Percentiles rank a stretch among this genome's conserved stretches.
phyloP scores from a whole-genome alignment of 164 flowering plant species.

The Aristolochia californica region DNA sequence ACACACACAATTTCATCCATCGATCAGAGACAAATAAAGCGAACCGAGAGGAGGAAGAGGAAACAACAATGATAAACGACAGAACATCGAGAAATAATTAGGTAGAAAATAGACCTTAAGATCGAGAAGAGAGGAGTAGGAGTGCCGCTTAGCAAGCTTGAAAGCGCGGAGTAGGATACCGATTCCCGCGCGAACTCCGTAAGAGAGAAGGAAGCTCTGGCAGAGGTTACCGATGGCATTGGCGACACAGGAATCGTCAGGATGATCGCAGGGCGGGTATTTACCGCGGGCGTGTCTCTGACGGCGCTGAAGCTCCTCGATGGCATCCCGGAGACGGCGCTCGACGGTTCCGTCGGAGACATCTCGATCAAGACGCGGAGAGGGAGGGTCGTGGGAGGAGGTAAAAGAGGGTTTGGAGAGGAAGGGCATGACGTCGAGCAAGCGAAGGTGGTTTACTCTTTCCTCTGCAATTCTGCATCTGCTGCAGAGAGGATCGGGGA shows the following conservation, averaged over 20 bases:
- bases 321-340: constrained; percentile 73
- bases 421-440: constrained; percentile 1
- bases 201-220: constrained; percentile 94
- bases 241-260: constrained; percentile 85
- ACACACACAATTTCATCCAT: no score
- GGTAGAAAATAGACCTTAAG: constrained; percentile 50
- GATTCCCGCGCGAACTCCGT: constrained; percentile 92
- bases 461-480: no score
- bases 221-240: constrained; percentile 93
- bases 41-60: neutral
- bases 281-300: constrained; percentile 39
- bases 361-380: constrained; percentile 19
- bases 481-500: no score
- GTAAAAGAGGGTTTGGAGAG: no score
- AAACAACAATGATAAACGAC: neutral
- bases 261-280: constrained; percentile 63
- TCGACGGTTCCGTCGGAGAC: constrained; percentile 40
- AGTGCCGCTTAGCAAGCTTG: constrained; percentile 79
- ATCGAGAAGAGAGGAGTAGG: constrained; percentile 91
- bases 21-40: neutral
- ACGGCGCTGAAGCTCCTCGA: constrained; percentile 77
- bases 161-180: constrained; percentile 95
- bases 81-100: constrained; percentile 1
- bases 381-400: constrained; percentile 8
- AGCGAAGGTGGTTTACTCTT: neutral